A percentile compares a stretch with the other conserved stretches of the same genome.
Evolutionary conservation across 805 yeast species (phyloP).

Genomic region (Phaffomyces opuntiae): DNA sequence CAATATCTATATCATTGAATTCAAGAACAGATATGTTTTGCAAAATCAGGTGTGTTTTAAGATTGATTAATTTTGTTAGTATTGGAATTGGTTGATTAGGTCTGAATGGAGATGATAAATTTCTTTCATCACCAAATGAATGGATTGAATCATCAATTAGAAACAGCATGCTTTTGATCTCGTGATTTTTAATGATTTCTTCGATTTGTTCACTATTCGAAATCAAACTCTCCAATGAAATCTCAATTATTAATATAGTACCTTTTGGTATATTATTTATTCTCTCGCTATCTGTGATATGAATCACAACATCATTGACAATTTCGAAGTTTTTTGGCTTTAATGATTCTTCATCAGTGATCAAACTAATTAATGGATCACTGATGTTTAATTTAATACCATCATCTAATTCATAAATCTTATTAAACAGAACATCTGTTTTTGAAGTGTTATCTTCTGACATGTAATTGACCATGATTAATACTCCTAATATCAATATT

Average conservation of each 20-base stretch:
- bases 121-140: background rate
- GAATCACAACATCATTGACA: too few species aligned
- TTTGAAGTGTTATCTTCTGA: too few species aligned
- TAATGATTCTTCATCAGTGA: background rate
- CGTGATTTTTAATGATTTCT: background rate
- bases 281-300: too few species aligned
- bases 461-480: too few species aligned
- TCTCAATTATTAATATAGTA: background rate
- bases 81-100: too few species aligned
- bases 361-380: too few species aligned
- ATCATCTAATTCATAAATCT: background rate
- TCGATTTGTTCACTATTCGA: background rate
- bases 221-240: background rate
- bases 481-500: too few species aligned
- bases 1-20: background rate
- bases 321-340: background rate
- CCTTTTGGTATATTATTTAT: too few species aligned
- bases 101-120: background rate
- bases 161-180: background rate
- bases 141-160: background rate
- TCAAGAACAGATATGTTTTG: background rate
- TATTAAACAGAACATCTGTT: background rate
- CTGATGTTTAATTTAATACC: too few species aligned
- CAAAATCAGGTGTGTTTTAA: background rate
- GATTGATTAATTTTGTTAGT: background rate